Evolutionary conservation across 176 grass and related monocot genomes (phyloP), one percentile per base, ranked within the genome.

Genomic region (Puya raimondii): DNA sequence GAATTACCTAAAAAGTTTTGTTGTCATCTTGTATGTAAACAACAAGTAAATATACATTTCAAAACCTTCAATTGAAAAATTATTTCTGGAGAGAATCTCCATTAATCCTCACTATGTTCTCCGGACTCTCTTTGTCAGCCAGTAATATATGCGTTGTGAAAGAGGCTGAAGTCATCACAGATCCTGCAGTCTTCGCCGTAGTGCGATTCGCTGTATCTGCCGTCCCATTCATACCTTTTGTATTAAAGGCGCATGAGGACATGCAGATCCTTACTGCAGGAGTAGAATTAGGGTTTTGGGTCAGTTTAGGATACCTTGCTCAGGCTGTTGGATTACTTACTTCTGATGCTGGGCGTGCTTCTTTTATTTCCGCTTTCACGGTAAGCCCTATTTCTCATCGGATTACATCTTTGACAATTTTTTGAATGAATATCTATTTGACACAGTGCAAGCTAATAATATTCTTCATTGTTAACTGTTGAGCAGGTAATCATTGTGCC

Each of bases 71-170:
- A 42, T 42, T 42, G 33, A 42, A 42, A 42, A 42, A 6, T 4
- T 42, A 42, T 7, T 42, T 42, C 33, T 42, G 33, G 6, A 6
- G 33, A 42, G 33, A 42, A 42, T 42, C 33, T 42, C 33, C 33
- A 42, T 6, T 42, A 42, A 42, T 42, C 5, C 33, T 42, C 4
- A 42, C 33, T 5, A 6, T 42, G 33, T 42, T 42, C 33, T 42
- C 4, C 33, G 0, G 33, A 42, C 33, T 51, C 18, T 67, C 17
- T 23, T 74, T 17, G 64, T 51, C 81, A 97, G 93, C 93, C 65
- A 92, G 89, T 84, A 86, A 97, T 61, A 97, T 97, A 72, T 89
- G 89, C 17, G 89, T 92, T 84, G 50, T 97, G 51, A 97, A 97
- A 82, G 93, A 97, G 76, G 89, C 87, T 13, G 93, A 97, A 75